phyloP scores from a whole-genome alignment of 257 asterid genomes.

The Solanum pennellii region DNA sequence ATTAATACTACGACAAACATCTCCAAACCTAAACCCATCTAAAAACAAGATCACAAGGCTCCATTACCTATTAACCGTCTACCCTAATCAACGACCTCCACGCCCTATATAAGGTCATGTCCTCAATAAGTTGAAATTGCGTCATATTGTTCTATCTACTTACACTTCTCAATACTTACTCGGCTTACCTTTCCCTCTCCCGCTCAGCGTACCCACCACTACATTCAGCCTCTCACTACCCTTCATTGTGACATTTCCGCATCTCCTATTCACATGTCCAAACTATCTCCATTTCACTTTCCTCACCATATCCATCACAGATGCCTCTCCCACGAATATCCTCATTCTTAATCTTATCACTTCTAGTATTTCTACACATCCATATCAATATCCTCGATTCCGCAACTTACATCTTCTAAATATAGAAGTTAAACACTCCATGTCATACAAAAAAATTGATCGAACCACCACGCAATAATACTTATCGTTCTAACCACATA shows the following conservation, averaged over 20 bases:
- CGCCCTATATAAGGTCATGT: not conserved
- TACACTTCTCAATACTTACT: not conserved
- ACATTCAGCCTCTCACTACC: not conserved
- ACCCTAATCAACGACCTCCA: not conserved
- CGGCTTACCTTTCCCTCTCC: not conserved
- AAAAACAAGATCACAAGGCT: fast-evolving
- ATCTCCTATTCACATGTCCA: not conserved
- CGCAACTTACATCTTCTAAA: not conserved
- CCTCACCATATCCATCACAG: not conserved
- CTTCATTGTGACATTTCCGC: not conserved
- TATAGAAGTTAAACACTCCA: not conserved
- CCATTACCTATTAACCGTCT: not conserved
- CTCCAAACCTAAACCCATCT: not conserved
- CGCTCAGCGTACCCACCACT: not conserved
- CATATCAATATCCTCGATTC: not conserved
- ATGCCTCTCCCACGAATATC: not conserved
- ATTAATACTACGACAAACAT: not conserved
- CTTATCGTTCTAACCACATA: not conserved
- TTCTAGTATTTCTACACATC: not conserved
- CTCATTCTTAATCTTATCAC: not conserved
- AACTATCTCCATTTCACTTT: not conserved
- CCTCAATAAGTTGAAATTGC: not conserved
- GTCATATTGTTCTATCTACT: not conserved
- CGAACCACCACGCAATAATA: not conserved
- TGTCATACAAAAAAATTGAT: not conserved